Conservation (phyloP, 2,329 filamentous ascomycete species). For the Colletotrichum eremochloae region DNA sequence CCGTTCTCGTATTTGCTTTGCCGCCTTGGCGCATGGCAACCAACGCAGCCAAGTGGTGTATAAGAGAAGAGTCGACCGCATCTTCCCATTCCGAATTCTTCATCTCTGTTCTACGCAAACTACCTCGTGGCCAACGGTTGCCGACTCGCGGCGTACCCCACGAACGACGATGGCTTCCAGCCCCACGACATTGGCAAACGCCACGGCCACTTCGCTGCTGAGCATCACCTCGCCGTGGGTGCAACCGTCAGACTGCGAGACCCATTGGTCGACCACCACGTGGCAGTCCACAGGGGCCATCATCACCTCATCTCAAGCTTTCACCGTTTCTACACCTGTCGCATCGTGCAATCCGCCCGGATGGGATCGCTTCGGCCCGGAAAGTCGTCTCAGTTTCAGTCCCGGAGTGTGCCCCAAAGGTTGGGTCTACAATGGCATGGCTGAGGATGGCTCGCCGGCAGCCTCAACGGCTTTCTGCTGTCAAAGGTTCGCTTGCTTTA, state of each 20-base stretch:
- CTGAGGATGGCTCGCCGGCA: neutral
- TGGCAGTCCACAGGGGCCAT: too few species aligned
- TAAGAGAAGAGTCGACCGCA: conserved; percentile 10
- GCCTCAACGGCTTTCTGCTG: conserved; percentile 36
- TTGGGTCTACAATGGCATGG: conserved; percentile 33
- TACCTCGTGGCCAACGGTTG: too few species aligned
- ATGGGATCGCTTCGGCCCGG: neutral
- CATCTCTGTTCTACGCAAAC: neutral
- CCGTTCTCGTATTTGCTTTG: conserved; percentile 9
- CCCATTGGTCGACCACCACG: too few species aligned
- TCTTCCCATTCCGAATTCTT: neutral
- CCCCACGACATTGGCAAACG: too few species aligned
- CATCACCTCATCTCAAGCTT: too few species aligned
- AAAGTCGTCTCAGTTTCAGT: conserved; percentile 20
- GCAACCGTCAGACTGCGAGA: too few species aligned
- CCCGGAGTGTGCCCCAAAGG: conserved; percentile 31
- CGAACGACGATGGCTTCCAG: too few species aligned
- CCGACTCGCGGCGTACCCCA: too few species aligned
- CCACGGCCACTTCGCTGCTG: too few species aligned
- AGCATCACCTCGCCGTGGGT: too few species aligned
- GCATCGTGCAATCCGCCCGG: conserved; percentile 4
- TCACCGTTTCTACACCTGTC: too few species aligned
- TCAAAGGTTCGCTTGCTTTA: neutral
- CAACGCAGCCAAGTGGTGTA: neutral
- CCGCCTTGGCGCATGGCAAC: conserved; percentile 15